Evolutionary conservation across 768 basidiomycete species (phyloP).

Genomic region (Kwoniella newhampshirensis): DNA sequence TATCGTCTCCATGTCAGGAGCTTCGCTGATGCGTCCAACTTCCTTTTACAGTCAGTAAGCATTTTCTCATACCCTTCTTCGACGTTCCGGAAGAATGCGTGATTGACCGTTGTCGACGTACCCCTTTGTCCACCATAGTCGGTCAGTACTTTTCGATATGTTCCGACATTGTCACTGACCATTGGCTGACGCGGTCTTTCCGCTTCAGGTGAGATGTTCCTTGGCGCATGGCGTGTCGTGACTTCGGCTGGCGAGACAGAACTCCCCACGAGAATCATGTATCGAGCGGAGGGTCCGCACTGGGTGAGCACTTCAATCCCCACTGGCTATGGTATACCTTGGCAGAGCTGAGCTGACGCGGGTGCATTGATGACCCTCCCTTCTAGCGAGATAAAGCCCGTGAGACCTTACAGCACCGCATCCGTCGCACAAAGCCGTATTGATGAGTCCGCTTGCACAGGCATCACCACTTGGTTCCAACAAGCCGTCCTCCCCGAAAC

Average conservation of each 20-base stretch:
- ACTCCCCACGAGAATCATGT: constrained; percentile 25
- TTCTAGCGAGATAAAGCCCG: constrained; percentile 15
- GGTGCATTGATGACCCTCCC: neutral
- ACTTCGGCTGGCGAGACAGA: constrained; percentile 20
- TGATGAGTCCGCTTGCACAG: neutral
- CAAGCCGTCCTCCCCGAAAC: constrained; percentile 29
- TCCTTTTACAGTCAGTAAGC: neutral
- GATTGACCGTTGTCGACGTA: neutral
- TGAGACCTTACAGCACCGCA: neutral
- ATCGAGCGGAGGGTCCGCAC: constrained; percentile 13
- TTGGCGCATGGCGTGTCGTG: constrained; percentile 24
- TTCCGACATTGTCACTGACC: neutral
- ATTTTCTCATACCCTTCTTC: too few relatives aligned
- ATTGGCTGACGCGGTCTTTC: neutral
- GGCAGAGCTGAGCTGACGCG: too few relatives aligned
- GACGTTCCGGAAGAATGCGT: too few relatives aligned
- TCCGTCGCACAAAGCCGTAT: neutral
- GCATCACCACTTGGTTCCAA: constrained; percentile 30
- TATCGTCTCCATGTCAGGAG: neutral
- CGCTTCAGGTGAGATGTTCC: constrained; percentile 23
- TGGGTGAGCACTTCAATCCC: constrained; percentile 20
- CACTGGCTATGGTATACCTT: too few relatives aligned
- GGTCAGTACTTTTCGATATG: neutral
- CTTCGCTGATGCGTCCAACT: neutral
- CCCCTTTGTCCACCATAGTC: neutral